Base-by-base conservation (phyloP, 2,329 filamentous ascomycete genomes). In the Hypomyces rosellus region DNA sequence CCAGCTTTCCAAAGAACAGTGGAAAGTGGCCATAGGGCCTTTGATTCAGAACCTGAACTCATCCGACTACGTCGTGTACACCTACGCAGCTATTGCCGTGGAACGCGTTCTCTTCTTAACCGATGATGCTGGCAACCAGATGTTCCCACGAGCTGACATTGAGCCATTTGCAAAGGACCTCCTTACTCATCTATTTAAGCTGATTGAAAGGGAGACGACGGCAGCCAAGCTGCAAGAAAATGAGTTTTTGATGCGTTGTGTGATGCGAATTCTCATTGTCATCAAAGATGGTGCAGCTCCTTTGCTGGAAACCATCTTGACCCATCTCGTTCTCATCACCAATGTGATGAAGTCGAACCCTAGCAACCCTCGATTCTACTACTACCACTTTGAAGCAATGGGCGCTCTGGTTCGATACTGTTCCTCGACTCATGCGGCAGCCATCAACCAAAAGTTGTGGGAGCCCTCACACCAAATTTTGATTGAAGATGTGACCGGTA, bases 161-260 rank as follows among this genome's bases (percentile, higher is more conserved):
- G 81, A 86, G 52, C 85, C 86, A 0, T 82, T 93, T 54, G 83
- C 92, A 20, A 91, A 90, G 66, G 89, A 95, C 59, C 80, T 99
- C 2, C 74, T 97, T 16, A 80, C 89, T 48, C 92, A 97, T 63
- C 76, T 99, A 12, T 97, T 99, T 76, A 85, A 85, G 56, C 77
- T 99, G 47, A 89, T 99, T 57, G 88, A 95, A 64, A 89, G 87
- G 64, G 86, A 96, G 60, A 76, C 78, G 4, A 85, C 87, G 11
- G 86, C 95, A 1, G 83, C 92, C 57, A 99, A 97, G 75, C 84
- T 99, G 54, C 93, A 99, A 65, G 93, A 99, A 70, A 99, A 99
- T 64, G 93, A 99, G 65, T 99, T 97, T 67, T 69, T 99, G 63
- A 97, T 99, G 91, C 88, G 90, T 61, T 99, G 93, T 62, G 89